phyloP scores from a whole-genome alignment of 2,329 filamentous ascomycete genomes.

The Cladosporium colombiae region DNA sequence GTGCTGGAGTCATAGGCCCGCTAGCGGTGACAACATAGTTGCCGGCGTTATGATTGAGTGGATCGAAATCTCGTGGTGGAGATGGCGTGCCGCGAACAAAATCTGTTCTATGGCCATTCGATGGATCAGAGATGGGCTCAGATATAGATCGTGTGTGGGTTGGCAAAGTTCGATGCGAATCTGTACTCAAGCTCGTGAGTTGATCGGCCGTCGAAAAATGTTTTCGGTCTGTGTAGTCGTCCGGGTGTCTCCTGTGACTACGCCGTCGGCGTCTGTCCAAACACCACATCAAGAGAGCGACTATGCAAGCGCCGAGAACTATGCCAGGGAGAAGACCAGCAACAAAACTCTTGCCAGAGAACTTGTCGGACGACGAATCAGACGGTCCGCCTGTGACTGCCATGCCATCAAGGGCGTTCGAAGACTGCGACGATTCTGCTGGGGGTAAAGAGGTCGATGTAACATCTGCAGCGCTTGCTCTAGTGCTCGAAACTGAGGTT shows the following conservation, averaged over 20 bases:
- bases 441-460: neutral
- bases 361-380: conserved; percentile 15
- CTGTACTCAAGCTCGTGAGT: conserved; percentile 18
- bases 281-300: conserved; percentile 32
- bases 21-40: conserved; percentile 20
- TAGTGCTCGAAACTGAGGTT: neutral
- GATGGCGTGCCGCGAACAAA: conserved; percentile 36
- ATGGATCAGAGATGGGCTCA: conserved; percentile 33
- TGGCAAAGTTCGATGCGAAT: conserved; percentile 16
- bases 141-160: conserved; percentile 38
- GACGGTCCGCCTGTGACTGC: neutral
- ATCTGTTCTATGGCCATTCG: conserved; percentile 35
- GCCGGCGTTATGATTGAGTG: neutral
- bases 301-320: conserved; percentile 31
- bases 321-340: conserved; percentile 40
- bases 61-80: conserved; percentile 28
- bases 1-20: conserved; percentile 26
- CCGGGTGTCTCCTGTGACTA: neutral
- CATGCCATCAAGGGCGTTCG: neutral
- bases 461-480: neutral
- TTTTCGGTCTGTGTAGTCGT: conserved; percentile 29
- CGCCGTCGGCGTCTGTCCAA: conserved; percentile 25
- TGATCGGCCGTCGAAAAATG: conserved; percentile 22
- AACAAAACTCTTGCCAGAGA: conserved; percentile 37
- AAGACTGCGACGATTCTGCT: neutral